Base-by-base conservation (phyloP, 2,329 filamentous ascomycete species). In the Sarocladium strictum region DNA sequence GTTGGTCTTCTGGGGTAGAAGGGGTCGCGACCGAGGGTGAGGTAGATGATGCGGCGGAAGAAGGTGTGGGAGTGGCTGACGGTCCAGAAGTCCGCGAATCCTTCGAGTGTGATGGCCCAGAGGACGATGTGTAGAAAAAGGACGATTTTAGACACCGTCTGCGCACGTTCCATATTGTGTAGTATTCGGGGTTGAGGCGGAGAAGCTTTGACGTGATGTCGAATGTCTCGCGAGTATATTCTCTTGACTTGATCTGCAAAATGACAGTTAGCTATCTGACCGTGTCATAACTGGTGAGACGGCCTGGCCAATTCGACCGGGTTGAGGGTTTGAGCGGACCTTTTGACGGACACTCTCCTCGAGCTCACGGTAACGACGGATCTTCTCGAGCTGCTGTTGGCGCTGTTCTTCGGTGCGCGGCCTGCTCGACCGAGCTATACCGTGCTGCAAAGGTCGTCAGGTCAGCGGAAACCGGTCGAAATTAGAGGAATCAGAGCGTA, bases 161-260 rank as follows among this genome's bases (percentile, higher is more conserved):
- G 66, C 94, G 86, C 73, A 86, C 81, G 77, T 95, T 95, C 90
- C 90, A 95, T 79, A 90, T 80, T 55, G 90, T 93, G 73, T 94
- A 94, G 76, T 92, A 92, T 70, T 95, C 90, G 24, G 90, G 90
- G 68, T 95, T 95, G 63, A 86, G 80, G 47, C 79, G 80, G 54
- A 93, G 78, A 43, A 94, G 80, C 61, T 82, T 84, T n/a, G 86
- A 85, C 32, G 86, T 88, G 54, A 88, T 79, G 58, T 80, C 73
- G 62, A 92, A 81, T 38, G 84, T 80, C 55, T 83, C 76, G 54
- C 73, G 61, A 40, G 76, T 77, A 67, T 76, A 79, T 60, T 79
- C 72, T 57, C 65, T 67, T 52, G 75, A 67, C 2, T 69, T 61
- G 56, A 77, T 63, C 68, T 71, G 53, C 41, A 21, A 32, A 19